Conservation (phyloP, 129 eudicot species). For the Heracleum sosnowskyi region DNA sequence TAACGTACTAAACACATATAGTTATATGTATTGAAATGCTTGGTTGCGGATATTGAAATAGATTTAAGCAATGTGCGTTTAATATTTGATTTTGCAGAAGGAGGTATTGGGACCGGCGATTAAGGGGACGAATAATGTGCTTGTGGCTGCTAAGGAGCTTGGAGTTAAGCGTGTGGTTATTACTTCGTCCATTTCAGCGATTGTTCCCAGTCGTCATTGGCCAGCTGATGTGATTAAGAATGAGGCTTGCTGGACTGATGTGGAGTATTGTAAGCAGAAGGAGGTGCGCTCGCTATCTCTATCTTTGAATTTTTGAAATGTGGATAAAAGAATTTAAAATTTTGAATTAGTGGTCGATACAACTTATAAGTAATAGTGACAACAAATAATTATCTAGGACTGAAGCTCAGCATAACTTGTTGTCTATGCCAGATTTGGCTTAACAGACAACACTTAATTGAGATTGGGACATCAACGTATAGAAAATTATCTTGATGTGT, state of each 20-base stretch:
- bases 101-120: conserved; percentile 74
- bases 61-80: not conserved
- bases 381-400: not conserved
- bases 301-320: not conserved
- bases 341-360: not conserved
- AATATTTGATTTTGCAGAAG: conserved; percentile 26
- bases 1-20: not conserved
- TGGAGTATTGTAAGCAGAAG: conserved; percentile 69
- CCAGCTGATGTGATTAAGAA: conserved; percentile 56
- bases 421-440: not conserved
- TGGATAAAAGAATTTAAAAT: not conserved
- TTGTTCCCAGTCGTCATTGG: conserved; percentile 72
- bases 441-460: not conserved
- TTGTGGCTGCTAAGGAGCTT: conserved; percentile 71
- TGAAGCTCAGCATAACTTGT: not conserved
- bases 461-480: not conserved
- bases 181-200: conserved; percentile 81
- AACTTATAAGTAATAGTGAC: too few species aligned
- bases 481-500: not conserved
- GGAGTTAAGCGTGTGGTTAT: conserved; percentile 90
- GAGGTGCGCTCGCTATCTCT: conserved; percentile 33
- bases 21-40: not conserved
- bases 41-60: not conserved
- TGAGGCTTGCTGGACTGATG: conserved; percentile 94
- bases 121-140: conserved; percentile 79